A percentile compares a stretch with the other conserved stretches of the same genome.
phyloP scores from a whole-genome alignment of 2,329 filamentous ascomycete genomes.

The Alternaria ventricosa region DNA sequence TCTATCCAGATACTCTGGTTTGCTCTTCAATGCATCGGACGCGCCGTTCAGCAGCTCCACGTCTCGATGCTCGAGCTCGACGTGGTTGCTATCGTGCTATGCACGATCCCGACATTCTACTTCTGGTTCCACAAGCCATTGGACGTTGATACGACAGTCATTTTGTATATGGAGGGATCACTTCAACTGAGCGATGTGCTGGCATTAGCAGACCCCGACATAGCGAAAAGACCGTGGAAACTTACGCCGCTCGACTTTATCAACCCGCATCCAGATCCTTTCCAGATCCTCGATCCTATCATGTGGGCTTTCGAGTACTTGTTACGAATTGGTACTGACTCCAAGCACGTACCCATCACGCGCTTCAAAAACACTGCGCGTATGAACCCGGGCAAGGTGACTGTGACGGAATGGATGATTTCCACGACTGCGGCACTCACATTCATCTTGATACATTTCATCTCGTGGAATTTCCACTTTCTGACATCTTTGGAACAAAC shows the following conservation, averaged over 20 bases:
- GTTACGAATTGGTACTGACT: accelerated
- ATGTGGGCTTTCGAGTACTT: neutral
- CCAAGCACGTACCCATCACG: neutral
- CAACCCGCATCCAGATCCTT: neutral
- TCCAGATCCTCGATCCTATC: neutral
- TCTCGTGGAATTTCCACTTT: neutral
- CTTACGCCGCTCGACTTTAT: neutral
- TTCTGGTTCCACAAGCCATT: neutral
- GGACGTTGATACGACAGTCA: neutral
- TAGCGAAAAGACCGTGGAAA: no score
- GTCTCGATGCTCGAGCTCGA: neutral
- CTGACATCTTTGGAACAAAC: accelerated
- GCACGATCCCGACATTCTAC: neutral
- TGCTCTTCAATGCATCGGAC: neutral
- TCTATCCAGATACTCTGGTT: neutral
- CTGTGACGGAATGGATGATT: neutral
- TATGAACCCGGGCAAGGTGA: neutral
- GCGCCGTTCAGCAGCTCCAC: neutral
- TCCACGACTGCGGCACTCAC: neutral
- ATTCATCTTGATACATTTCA: no score
- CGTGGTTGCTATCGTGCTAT: neutral
- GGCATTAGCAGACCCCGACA: neutral
- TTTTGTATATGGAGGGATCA: neutral
- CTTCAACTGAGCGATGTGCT: neutral
- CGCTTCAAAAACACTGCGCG: neutral